These are phyloP conservation scores for Syzygium jambos DNA, from an alignment of 345 rosid species.

Conservation along the genomic window DNA sequence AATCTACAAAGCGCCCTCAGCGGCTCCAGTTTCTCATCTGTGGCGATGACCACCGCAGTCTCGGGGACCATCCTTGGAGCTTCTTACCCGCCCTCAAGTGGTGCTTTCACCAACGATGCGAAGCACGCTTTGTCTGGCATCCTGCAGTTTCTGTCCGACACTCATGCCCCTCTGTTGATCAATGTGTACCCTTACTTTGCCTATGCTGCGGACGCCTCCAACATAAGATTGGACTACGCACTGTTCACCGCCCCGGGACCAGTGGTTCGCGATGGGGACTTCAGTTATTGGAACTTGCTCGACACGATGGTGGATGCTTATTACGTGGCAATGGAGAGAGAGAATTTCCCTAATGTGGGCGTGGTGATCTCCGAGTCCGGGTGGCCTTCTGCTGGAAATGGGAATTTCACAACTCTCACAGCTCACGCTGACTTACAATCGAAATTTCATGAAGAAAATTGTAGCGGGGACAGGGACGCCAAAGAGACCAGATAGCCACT, in stretches of 20 bases:
- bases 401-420: background rate
- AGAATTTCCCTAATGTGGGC: background rate
- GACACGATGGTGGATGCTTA: constrained; percentile 25
- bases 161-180: constrained; percentile 18
- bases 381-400: constrained; percentile 3
- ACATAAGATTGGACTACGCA: constrained; percentile 20
- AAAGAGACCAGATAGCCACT: background rate
- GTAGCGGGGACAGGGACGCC: constrained; percentile 17
- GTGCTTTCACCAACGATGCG: constrained; percentile 8
- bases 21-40: constrained; percentile 1
- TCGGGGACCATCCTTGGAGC: constrained; percentile 1
- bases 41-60: constrained; percentile 16
- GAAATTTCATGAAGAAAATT: constrained; percentile 1
- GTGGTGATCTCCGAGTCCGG: background rate
- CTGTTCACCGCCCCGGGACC: constrained; percentile 2
- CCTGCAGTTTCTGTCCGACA: background rate
- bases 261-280: constrained; percentile 9
- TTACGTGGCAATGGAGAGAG: constrained; percentile 17
- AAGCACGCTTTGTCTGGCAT: constrained; percentile 4
- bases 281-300: constrained; percentile 19
- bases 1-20: constrained; percentile 11
- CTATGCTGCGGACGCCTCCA: constrained; percentile 10
- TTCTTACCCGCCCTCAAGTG: constrained; percentile 34
- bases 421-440: constrained; percentile 2
- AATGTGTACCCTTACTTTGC: constrained; percentile 36